These are phyloP conservation scores for Candida golubevii DNA, from an alignment of 805 yeast genomes.

Conservation along the genomic window DNA sequence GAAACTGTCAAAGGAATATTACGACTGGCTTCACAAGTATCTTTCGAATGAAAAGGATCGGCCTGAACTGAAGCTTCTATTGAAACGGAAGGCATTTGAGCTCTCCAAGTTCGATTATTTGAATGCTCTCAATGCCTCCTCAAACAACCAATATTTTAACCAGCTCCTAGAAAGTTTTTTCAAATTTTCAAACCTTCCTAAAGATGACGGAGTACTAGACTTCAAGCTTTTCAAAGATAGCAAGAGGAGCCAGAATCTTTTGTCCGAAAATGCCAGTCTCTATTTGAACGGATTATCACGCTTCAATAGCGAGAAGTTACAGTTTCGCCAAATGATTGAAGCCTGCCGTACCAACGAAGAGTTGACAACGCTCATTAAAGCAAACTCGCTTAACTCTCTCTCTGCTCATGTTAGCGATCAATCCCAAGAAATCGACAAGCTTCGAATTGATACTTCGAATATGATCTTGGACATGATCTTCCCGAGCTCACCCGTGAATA, in stretches of 20 bases:
- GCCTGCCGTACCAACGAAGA: constrained; percentile 38
- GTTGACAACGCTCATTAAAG: constrained; percentile 28
- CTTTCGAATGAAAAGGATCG: constrained; percentile 41
- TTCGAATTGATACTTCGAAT: background rate
- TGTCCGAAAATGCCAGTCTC: constrained; percentile 23
- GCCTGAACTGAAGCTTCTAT: constrained; percentile 36
- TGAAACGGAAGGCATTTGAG: constrained; percentile 38
- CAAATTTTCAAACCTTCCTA: constrained; percentile 26
- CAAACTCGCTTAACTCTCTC: constrained; percentile 22
- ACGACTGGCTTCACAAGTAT: constrained; percentile 42
- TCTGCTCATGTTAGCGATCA: background rate
- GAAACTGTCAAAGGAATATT: constrained; percentile 37
- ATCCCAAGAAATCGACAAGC: background rate
- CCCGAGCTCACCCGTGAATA: constrained; percentile 12
- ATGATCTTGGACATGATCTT: constrained; percentile 25
- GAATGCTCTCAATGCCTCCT: constrained; percentile 33
- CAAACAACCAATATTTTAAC: constrained; percentile 39
- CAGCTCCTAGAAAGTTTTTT: constrained; percentile 34
- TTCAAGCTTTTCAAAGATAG: constrained; percentile 13
- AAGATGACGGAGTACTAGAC: constrained; percentile 11
- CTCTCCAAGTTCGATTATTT: constrained; percentile 44
- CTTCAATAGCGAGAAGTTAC: constrained; percentile 39
- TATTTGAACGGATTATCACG: constrained; percentile 33
- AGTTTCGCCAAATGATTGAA: constrained; percentile 39
- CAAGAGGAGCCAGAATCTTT: constrained; percentile 15